Conservation (phyloP, 768 basidiomycete genomes). For the Suillus lakei region DNA sequence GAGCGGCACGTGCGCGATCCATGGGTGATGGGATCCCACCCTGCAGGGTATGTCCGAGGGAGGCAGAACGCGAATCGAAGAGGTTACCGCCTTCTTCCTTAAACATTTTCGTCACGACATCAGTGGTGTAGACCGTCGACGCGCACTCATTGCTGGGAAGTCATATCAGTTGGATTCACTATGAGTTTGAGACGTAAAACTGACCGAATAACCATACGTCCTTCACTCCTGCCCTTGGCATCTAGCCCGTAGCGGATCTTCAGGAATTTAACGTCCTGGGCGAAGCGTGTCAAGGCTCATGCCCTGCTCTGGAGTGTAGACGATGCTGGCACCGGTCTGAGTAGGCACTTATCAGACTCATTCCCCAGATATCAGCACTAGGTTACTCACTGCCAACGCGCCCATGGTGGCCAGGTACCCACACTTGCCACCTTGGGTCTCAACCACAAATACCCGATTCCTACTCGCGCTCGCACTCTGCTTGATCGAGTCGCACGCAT, state of each 20-base stretch:
- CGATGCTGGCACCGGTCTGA: slow-evolving; percentile 88
- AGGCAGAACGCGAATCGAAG: slow-evolving; percentile 95
- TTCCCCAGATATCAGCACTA: background rate
- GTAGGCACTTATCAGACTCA: slow-evolving; percentile 4
- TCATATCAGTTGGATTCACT: background rate
- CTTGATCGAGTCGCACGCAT: slow-evolving; percentile 98
- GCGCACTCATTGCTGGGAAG: slow-evolving; percentile 77
- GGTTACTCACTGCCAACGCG: slow-evolving; percentile 81
- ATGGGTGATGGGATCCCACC: slow-evolving; percentile 95
- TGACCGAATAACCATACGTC: slow-evolving; percentile 89
- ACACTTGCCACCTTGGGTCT: slow-evolving; percentile 96
- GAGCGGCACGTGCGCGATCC: slow-evolving; percentile 89
- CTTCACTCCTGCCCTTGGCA: slow-evolving; percentile 87
- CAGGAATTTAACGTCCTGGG: slow-evolving; percentile 85
- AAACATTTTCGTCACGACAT: slow-evolving; percentile 91
- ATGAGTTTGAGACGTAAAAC: slow-evolving; percentile 26
- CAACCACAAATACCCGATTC: slow-evolving; percentile 96
- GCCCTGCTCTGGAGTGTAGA: slow-evolving; percentile 93
- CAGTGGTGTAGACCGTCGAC: slow-evolving; percentile 89
- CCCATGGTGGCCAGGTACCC: slow-evolving; percentile 97
- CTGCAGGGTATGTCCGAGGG: slow-evolving; percentile 95
- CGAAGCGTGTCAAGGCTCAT: slow-evolving; percentile 83
- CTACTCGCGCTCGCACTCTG: slow-evolving; percentile 97
- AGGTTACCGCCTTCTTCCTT: slow-evolving; percentile 91
- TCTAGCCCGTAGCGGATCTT: slow-evolving; percentile 86